phyloP scores from a whole-genome alignment of 2,329 filamentous ascomycete genomes.

The Fusarium sp. region DNA sequence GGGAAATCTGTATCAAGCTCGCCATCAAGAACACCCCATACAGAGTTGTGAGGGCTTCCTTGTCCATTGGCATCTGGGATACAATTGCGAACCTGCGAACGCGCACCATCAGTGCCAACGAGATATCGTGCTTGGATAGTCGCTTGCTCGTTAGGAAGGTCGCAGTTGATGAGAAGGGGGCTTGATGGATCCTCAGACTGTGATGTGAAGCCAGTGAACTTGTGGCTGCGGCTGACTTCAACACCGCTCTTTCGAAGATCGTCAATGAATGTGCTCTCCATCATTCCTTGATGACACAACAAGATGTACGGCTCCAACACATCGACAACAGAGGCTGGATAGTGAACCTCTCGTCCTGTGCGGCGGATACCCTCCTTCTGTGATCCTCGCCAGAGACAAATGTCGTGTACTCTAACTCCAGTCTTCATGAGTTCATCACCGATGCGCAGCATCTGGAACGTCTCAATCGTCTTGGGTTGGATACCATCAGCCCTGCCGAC shows the following conservation, averaged over 20 bases:
- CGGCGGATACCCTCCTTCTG: conserved; percentile 64
- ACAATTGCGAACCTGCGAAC: conserved; percentile 74
- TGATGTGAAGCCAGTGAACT: conserved; percentile 67
- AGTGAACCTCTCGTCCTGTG: conserved; percentile 74
- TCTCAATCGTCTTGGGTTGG: conserved; percentile 83
- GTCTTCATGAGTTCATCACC: conserved; percentile 73
- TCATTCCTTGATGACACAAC: conserved; percentile 78
- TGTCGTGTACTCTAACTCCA: conserved; percentile 78
- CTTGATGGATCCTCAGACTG: conserved; percentile 48
- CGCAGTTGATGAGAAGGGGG: conserved; percentile 59
- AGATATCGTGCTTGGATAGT: conserved; percentile 70
- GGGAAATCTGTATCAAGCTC: conserved; percentile 78
- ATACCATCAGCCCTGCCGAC: conserved; percentile 78
- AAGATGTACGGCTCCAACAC: conserved; percentile 67
- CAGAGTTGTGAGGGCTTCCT: conserved; percentile 62
- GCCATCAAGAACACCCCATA: conserved; percentile 79
- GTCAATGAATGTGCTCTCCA: conserved; percentile 76
- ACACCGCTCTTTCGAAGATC: conserved; percentile 73
- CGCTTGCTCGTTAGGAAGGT: conserved; percentile 61
- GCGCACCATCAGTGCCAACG: conserved; percentile 78
- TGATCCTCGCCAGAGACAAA: conserved; percentile 75
- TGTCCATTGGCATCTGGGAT: conserved; percentile 68
- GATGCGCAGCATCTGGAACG: conserved; percentile 76
- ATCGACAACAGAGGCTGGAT: conserved; percentile 67
- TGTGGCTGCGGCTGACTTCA: conserved; percentile 70